Percentiles rank a stretch among this genome's conserved stretches.
These are phyloP conservation scores for Xylaria cubensis DNA, from an alignment of 495 filamentous ascomycete genomes.

Conservation along the genomic window DNA sequence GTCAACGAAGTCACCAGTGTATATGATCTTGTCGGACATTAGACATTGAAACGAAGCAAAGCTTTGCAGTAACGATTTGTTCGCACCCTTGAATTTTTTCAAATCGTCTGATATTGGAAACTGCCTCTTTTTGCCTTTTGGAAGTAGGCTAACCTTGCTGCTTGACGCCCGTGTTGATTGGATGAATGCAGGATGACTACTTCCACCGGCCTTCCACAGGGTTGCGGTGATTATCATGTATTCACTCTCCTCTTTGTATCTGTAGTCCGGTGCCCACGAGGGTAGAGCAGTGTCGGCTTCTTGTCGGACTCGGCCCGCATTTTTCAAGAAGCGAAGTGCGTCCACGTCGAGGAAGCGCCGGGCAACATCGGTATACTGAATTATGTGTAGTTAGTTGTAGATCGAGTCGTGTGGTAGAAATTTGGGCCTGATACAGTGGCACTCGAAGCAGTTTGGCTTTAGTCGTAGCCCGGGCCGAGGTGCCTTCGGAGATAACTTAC, in stretches of 20 bases:
- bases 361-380: constrained; percentile 30
- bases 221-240: constrained; percentile 12
- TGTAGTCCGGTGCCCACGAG: constrained; percentile 30
- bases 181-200: constrained; percentile 4
- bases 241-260: constrained; percentile 18
- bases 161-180: neutral
- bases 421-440: neutral
- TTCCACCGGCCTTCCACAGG: constrained; percentile 25
- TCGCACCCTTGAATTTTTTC: constrained; percentile 20
- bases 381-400: neutral
- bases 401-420: neutral
- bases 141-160: constrained; percentile 19
- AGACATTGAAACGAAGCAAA: constrained; percentile 25
- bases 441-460: neutral
- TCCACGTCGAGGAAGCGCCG: constrained; percentile 27
- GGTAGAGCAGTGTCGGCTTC: constrained; percentile 21
- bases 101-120: constrained; percentile 25
- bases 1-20: constrained; percentile 25
- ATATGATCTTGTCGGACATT: constrained; percentile 32
- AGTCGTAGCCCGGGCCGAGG: neutral
- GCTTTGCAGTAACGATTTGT: constrained; percentile 30
- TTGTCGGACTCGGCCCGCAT: constrained; percentile 24
- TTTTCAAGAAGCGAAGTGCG: constrained; percentile 27
- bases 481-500: neutral
- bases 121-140: constrained; percentile 21